Evolutionary conservation across 345 rosid species (phyloP), one percentile per base, ranked within the genome.

Genomic region (Erucastrum elatum): DNA sequence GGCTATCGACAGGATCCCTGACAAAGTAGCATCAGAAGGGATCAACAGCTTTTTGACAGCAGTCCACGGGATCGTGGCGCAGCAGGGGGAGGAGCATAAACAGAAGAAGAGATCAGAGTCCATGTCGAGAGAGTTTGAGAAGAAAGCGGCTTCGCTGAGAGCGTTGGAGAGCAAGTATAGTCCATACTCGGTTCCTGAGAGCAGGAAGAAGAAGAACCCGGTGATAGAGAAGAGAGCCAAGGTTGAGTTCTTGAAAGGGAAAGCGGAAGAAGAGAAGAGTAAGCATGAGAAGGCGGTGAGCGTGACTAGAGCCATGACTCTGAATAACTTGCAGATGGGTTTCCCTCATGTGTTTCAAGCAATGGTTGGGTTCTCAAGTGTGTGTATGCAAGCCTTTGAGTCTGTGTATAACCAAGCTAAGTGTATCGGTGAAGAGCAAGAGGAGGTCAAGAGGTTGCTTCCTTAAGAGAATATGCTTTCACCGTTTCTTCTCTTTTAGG

Each of bases 1-100:
- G 62, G 97, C 96, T 12, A 82, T 91, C 2, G 94, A 93, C 78
- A 72, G 97, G 70, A 87, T 91, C 77, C 99, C 98, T 2, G 99
- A 92, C 85, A 95, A 91, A 77, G 99, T 93, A 69, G 99, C 98
- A 81, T 90, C 99, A 0, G 98, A 95, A 86, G 99, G 96, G 69
- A 92, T 95, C 83, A 92, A 90, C 74, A 91, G 98, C 83, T 89
- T 95, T 81, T 66, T 95, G 51, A 82, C 88, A 0, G 97, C 90
- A 13, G 87, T 95, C 72, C 94, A 91, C n/a, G 92, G 90, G 8
- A 89, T 95, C 4, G 98, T 95, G 44, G 88, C 82, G 44, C 99
- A 95, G 74, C 99, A 95, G 63, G 87, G 83, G 1, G 97, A 87
- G 11, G 98, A 95, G 80, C 87, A 89, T 35, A 91, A 91, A 83